Evolutionary conservation across 805 yeast species (phyloP).

Genomic region (Suhomyces xylopsoci): DNA sequence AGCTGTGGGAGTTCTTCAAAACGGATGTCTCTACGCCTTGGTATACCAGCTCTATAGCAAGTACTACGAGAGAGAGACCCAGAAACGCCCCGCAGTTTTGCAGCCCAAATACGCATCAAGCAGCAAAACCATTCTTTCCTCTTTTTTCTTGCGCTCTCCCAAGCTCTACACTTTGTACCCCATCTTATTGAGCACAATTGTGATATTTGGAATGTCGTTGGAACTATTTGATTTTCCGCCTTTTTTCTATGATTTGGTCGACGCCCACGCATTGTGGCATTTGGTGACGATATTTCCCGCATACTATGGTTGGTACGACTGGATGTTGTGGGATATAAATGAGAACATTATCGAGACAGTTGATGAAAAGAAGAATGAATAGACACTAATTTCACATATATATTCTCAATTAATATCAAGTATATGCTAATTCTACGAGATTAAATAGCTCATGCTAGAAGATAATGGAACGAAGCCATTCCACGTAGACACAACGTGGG

Average conservation of each 20-base stretch:
- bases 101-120: slow-evolving; percentile 28
- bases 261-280: slow-evolving; percentile 96
- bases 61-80: slow-evolving; percentile 19
- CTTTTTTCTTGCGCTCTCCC: slow-evolving; percentile 32
- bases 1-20: slow-evolving; percentile 71
- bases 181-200: slow-evolving; percentile 34
- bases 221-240: slow-evolving; percentile 91
- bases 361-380: neutral
- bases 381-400: no score
- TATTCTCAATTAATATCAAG: no score
- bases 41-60: slow-evolving; percentile 28
- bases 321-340: slow-evolving; percentile 42
- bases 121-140: slow-evolving; percentile 21
- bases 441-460: no score
- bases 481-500: no score
- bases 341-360: slow-evolving; percentile 23
- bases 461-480: no score
- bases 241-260: slow-evolving; percentile 56
- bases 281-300: slow-evolving; percentile 62
- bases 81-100: neutral
- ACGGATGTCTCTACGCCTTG: slow-evolving; percentile 34
- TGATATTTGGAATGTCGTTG: slow-evolving; percentile 76
- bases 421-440: no score
- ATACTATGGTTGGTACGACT: slow-evolving; percentile 43
- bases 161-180: slow-evolving; percentile 42